Percentiles rank a stretch among this genome's conserved stretches.
Conservation (phyloP, 1,139 yeast species). For the Petasospora fabianii region DNA sequence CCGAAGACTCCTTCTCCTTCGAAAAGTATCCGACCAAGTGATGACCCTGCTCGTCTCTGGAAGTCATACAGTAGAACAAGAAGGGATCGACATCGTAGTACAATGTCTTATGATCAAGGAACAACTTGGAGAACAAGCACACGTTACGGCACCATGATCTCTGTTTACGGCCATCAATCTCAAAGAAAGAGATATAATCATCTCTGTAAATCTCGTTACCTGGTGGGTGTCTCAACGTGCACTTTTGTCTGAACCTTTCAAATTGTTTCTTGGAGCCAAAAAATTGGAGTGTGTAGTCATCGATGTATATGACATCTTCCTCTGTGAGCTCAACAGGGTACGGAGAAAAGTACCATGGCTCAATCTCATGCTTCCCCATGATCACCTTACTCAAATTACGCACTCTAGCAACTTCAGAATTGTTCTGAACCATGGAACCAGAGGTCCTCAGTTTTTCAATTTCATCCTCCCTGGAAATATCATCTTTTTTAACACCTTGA, state of each 20-base stretch:
- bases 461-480: conserved; percentile 82
- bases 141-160: conserved; percentile 95
- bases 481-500: conserved; percentile 70
- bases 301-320: conserved; percentile 81
- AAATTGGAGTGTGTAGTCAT: conserved; percentile 86
- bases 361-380: conserved; percentile 88
- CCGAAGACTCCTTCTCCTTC: conserved; percentile 94
- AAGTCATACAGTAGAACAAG: conserved; percentile 91
- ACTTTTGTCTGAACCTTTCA: conserved; percentile 83
- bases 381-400: conserved; percentile 74
- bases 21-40: conserved; percentile 96
- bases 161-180: conserved; percentile 93
- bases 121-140: conserved; percentile 81
- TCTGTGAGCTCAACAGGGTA: conserved; percentile 94
- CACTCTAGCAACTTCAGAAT: conserved; percentile 86
- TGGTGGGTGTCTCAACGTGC: conserved; percentile 91
- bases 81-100: conserved; percentile 98
- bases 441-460: conserved; percentile 86
- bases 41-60: conserved; percentile 82
- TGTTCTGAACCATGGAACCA: conserved; percentile 92
- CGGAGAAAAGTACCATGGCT: conserved; percentile 99
- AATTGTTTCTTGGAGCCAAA: conserved; percentile 89
- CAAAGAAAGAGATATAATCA: conserved; percentile 81
- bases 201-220: conserved; percentile 97
- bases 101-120: conserved; percentile 90